Conservation (phyloP, 371 early-diverging fungal genomes). For the Conidiobolus incongruus region DNA sequence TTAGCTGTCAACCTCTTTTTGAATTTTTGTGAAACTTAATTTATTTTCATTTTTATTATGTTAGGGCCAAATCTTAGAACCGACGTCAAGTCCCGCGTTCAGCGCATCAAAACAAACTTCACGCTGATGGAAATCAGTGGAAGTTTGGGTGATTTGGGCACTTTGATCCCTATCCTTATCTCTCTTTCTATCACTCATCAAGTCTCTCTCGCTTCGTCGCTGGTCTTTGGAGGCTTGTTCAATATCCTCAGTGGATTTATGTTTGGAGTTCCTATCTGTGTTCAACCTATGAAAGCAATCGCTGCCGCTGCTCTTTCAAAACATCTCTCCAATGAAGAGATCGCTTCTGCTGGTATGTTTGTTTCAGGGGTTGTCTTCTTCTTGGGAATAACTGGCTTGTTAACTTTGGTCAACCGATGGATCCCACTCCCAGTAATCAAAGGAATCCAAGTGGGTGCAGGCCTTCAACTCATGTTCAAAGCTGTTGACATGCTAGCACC, state of each 20-base stretch:
- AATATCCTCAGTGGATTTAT: conserved; percentile 54
- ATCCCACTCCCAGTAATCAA: conserved; percentile 59
- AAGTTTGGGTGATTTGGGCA: conserved; percentile 63
- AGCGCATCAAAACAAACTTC: conserved; percentile 2
- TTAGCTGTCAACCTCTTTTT: too few species aligned
- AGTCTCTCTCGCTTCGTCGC: conserved; percentile 49
- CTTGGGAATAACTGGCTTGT: conserved; percentile 45
- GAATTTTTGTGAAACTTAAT: too few species aligned
- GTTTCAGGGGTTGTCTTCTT: conserved; percentile 39
- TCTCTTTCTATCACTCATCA: conserved; percentile 48
- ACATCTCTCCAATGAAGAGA: conserved; percentile 36
- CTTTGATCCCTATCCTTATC: conserved; percentile 71
- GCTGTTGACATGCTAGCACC: conserved; percentile 26
- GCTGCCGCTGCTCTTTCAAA: conserved; percentile 58
- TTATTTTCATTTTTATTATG: too few species aligned
- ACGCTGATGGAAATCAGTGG: conserved; percentile 29
- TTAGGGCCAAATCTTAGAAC: too few species aligned
- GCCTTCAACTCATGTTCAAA: conserved; percentile 44
- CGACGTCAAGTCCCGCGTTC: too few species aligned
- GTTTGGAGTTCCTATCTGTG: conserved; percentile 68
- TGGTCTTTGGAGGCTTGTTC: conserved; percentile 76
- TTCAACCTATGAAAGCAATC: conserved; percentile 73
- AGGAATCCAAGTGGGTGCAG: conserved; percentile 78
- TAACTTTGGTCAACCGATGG: conserved; percentile 36
- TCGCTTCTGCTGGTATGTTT: conserved; percentile 55